Evolutionary conservation across 768 basidiomycete species (phyloP).

Genomic region (Lactarius pseudohatsudake): DNA sequence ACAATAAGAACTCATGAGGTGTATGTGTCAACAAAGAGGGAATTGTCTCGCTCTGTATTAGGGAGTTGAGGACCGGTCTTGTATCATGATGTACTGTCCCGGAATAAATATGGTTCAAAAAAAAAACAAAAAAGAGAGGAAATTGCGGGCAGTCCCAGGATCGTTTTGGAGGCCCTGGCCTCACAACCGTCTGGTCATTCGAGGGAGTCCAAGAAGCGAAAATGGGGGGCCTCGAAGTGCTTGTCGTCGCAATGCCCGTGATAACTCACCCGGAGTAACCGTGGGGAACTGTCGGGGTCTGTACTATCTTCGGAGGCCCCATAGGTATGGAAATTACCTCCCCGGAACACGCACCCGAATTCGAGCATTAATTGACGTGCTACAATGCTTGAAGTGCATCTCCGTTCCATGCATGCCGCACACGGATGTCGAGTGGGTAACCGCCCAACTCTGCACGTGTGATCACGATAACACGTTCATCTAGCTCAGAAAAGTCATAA

Average conservation of each 20-base stretch:
- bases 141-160: neutral
- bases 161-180: neutral
- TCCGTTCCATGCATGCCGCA: neutral
- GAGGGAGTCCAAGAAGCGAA: neutral
- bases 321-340: neutral
- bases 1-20: neutral
- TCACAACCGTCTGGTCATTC: neutral
- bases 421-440: neutral
- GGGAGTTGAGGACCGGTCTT: too few species aligned
- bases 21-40: too few species aligned
- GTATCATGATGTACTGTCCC: too few species aligned
- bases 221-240: neutral
- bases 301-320: neutral
- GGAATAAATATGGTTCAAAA: too few species aligned
- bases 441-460: neutral
- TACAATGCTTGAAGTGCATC: neutral
- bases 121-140: neutral
- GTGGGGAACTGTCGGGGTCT: neutral
- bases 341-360: neutral
- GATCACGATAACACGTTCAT: neutral
- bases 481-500: neutral
- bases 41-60: too few species aligned
- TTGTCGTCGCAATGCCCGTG: neutral
- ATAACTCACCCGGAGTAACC: neutral
- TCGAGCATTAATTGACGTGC: neutral